Percentiles rank a stretch among this genome's conserved stretches.
These are phyloP conservation scores for Melanomma pulvis-pyrius DNA, from an alignment of 495 filamentous ascomycete species.

Conservation along the genomic window DNA sequence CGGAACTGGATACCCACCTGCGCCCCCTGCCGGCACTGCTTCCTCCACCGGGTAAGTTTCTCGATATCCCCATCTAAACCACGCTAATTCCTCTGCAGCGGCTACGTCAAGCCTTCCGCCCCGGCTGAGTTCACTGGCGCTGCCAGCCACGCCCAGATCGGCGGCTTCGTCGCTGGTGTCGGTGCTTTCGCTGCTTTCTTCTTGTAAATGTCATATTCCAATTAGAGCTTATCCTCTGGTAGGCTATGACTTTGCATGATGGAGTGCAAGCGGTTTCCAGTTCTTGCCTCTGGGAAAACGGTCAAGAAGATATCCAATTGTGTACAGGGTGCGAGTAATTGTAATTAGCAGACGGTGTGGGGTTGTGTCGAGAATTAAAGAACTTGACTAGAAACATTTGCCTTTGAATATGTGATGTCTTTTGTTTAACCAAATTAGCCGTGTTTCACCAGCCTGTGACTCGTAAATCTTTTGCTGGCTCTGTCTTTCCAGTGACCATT, in stretches of 20 bases:
- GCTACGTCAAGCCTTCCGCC: constrained; percentile 21
- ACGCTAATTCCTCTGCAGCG: not conserved
- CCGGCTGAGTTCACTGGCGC: constrained; percentile 36
- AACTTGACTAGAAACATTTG: constrained; percentile 2
- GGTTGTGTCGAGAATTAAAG: constrained; percentile 27
- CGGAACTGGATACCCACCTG: constrained; percentile 25
- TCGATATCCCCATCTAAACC: not conserved
- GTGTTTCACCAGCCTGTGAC: too few relatives aligned
- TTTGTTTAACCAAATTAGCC: too few relatives aligned
- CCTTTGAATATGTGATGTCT: not conserved
- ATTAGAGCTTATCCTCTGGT: constrained; percentile 24
- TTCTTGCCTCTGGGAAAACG: constrained; percentile 24
- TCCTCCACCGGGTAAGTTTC: constrained; percentile 19
- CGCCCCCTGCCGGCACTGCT: constrained; percentile 16
- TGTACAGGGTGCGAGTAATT: constrained; percentile 23
- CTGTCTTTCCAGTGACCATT: too few relatives aligned
- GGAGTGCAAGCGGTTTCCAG: constrained; percentile 1
- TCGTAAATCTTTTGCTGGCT: too few relatives aligned
- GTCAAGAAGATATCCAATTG: constrained; percentile 23
- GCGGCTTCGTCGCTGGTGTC: constrained; percentile 37
- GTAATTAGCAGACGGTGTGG: constrained; percentile 22
- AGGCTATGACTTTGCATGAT: constrained; percentile 39
- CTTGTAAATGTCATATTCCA: constrained; percentile 40
- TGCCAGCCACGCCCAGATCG: constrained; percentile 24
- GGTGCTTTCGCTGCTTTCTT: constrained; percentile 37